Percentiles rank a stretch among this genome's conserved stretches.
phyloP scores from a whole-genome alignment of 768 basidiomycete species.

The Termitomyces heimii region DNA sequence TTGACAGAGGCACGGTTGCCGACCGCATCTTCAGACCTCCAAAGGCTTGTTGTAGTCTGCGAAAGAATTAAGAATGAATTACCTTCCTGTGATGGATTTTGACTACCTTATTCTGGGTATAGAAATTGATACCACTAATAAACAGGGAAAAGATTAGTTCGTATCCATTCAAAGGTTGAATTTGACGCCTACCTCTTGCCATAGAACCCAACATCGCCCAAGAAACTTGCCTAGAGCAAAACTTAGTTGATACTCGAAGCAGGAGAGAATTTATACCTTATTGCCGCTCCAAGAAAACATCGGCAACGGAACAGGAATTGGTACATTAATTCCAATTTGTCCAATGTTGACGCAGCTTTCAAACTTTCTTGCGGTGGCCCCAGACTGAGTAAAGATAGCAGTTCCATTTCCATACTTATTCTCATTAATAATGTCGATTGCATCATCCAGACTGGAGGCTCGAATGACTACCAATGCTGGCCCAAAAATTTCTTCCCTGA shows the following conservation, averaged over 20 bases:
- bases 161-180: not conserved
- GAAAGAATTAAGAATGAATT: slow-evolving; percentile 1
- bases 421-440: slow-evolving; percentile 81
- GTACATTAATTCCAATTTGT: slow-evolving; percentile 91
- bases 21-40: slow-evolving; percentile 84
- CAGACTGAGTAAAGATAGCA: slow-evolving; percentile 94
- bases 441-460: slow-evolving; percentile 85
- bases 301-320: slow-evolving; percentile 84
- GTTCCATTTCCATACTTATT: slow-evolving; percentile 94
- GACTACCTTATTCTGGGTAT: slow-evolving; percentile 86
- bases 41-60: slow-evolving; percentile 88
- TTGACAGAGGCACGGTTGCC: slow-evolving; percentile 75
- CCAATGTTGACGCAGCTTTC: slow-evolving; percentile 85
- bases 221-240: slow-evolving; percentile 49
- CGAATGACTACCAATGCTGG: slow-evolving; percentile 78
- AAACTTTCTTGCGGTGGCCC: slow-evolving; percentile 91
- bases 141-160: slow-evolving; percentile 1
- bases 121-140: slow-evolving; percentile 84
- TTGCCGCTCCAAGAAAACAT: slow-evolving; percentile 99
- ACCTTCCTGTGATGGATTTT: not conserved
- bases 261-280: slow-evolving; percentile 42
- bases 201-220: slow-evolving; percentile 90
- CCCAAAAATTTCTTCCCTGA: slow-evolving; percentile 92
- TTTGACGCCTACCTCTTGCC: slow-evolving; percentile 62
- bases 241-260: not conserved